Percentiles rank a stretch among this genome's conserved stretches.
Evolutionary conservation across 2,329 filamentous ascomycete genomes (phyloP).

Genomic region (Beauveria brongniartii): DNA sequence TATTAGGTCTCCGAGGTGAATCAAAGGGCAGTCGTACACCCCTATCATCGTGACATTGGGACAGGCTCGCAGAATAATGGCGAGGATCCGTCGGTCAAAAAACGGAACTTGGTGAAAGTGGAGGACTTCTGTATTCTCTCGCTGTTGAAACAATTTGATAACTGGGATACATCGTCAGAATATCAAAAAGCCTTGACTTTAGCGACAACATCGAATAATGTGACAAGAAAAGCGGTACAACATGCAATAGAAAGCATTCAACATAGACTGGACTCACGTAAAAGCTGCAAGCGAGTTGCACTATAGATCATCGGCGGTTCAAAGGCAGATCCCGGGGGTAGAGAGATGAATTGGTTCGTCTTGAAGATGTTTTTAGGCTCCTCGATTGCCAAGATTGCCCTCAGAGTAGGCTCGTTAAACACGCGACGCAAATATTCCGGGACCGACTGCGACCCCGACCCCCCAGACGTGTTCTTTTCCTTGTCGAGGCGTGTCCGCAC

Average conservation of each 20-base stretch:
- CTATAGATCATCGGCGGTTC: constrained; percentile 13
- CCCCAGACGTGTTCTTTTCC: neutral
- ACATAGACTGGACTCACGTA: constrained; percentile 15
- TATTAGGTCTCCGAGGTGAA: constrained; percentile 29
- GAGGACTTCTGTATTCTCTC: constrained; percentile 17
- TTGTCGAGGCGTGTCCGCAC: neutral
- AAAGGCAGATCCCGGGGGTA: constrained; percentile 1
- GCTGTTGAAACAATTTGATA: constrained; percentile 14
- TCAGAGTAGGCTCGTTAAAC: neutral
- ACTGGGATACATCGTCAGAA: constrained; percentile 16
- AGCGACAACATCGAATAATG: neutral
- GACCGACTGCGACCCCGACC: neutral
- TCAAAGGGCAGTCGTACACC: constrained; percentile 28
- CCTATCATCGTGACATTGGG: constrained; percentile 26
- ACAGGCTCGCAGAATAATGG: constrained; percentile 26
- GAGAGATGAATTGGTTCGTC: constrained; percentile 14
- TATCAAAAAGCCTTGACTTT: too few relatives aligned
- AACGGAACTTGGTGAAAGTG: constrained; percentile 23
- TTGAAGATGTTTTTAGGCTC: constrained; percentile 12
- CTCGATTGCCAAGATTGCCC: neutral
- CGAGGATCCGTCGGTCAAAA: constrained; percentile 26
- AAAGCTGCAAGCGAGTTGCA: constrained; percentile 9
- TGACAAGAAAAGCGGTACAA: neutral
- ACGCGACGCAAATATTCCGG: neutral
- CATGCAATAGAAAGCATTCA: neutral